Evolutionary conservation across 1,284 basidiomycete species (phyloP).

Genomic region (Ceratobasidium sp.): DNA sequence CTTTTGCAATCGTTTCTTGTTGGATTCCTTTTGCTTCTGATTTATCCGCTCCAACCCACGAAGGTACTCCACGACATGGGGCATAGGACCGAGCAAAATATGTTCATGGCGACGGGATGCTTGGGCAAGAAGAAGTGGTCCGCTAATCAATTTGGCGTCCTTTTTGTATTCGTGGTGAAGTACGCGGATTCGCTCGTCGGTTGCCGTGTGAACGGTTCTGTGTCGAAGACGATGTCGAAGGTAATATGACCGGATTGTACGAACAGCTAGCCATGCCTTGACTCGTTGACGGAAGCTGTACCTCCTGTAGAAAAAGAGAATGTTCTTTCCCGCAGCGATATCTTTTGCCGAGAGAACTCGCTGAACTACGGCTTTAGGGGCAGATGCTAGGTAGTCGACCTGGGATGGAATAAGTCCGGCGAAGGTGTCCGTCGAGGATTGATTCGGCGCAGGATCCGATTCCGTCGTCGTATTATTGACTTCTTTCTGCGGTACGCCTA

Average conservation of each 20-base stretch:
- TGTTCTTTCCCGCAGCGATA: not conserved
- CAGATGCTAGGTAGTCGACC: not conserved
- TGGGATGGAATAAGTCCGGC: constrained; percentile 16
- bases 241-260: constrained; percentile 25
- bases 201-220: constrained; percentile 4
- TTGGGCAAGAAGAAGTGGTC: not conserved
- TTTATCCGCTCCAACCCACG: constrained; percentile 15
- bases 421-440: not conserved
- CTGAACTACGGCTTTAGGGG: not conserved
- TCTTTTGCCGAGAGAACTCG: not conserved
- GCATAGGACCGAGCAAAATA: constrained; percentile 36
- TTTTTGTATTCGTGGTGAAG: constrained; percentile 37
- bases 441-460: not conserved
- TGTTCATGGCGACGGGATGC: constrained; percentile 2
- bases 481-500: not conserved
- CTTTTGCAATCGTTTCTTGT: constrained; percentile 27
- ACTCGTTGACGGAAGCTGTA: constrained; percentile 17
- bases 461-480: not conserved
- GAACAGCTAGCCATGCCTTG: not conserved
- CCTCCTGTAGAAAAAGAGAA: constrained; percentile 30
- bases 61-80: constrained; percentile 23
- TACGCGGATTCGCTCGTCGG: constrained; percentile 14
- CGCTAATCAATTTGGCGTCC: constrained; percentile 3
- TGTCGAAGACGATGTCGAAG: constrained; percentile 8
- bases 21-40: constrained; percentile 21